These are phyloP conservation scores for Apiospora koreana DNA, from an alignment of 2,329 filamentous ascomycete genomes.

Conservation along the genomic window DNA sequence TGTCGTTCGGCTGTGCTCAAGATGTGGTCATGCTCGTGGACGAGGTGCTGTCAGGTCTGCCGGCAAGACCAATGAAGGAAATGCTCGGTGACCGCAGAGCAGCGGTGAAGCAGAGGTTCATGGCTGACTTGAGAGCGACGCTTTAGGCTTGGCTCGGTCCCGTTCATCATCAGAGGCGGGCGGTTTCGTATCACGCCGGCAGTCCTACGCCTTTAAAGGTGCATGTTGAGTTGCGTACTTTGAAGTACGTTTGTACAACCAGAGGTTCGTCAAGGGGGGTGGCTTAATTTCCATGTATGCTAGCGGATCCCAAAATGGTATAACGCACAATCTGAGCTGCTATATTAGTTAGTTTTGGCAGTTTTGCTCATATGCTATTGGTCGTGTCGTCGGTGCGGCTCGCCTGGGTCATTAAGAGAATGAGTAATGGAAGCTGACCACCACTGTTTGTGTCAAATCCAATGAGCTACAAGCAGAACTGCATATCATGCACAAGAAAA, in stretches of 20 bases:
- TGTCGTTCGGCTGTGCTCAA: constrained; percentile 41
- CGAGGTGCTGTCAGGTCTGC: constrained; percentile 32
- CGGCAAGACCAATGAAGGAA: constrained; percentile 31
- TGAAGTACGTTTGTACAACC: not conserved
- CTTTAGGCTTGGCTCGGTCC: not conserved
- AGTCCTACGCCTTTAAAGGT: not conserved
- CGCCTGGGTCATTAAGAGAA: not conserved
- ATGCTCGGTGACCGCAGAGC: constrained; percentile 20
- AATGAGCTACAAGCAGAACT: not conserved
- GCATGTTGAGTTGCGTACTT: not conserved
- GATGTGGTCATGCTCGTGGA: constrained; percentile 38
- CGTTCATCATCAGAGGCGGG: not conserved
- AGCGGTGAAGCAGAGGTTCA: constrained; percentile 9
- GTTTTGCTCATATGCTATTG: not conserved
- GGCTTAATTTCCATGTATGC: constrained; percentile 1
- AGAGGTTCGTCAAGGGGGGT: constrained; percentile 1
- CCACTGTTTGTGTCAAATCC: not conserved
- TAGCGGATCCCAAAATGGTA: not conserved
- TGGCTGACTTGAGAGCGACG: constrained; percentile 9
- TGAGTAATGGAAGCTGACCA: constrained; percentile 4
- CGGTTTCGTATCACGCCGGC: not conserved
- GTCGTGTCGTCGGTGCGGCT: not conserved
- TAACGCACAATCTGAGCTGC: not conserved
- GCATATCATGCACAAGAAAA: not conserved
- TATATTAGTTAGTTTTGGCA: not conserved